phyloP scores from a whole-genome alignment of 2,329 filamentous ascomycete genomes.

The Talaromyces sp. region DNA sequence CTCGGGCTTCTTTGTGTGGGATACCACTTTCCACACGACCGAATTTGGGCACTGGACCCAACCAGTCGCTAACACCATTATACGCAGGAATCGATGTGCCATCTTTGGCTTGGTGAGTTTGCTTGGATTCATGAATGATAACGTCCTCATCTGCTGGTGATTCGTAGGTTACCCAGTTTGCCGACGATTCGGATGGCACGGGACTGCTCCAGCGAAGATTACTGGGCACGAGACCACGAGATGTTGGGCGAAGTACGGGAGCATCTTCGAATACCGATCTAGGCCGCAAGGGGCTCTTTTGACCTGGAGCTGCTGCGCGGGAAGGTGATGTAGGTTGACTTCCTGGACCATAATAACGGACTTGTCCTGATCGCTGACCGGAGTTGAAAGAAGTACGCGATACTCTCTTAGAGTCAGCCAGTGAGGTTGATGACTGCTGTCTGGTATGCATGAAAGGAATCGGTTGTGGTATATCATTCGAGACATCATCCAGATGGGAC shows the following conservation, averaged over 20 bases:
- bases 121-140: conserved; percentile 30
- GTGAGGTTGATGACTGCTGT: conserved; percentile 50
- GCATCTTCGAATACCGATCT: conserved; percentile 31
- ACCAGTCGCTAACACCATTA: conserved; percentile 34
- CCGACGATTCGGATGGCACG: conserved; percentile 30
- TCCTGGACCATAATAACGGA: conserved; percentile 25
- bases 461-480: conserved; percentile 45
- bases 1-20: conserved; percentile 34
- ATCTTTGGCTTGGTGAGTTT: conserved; percentile 31
- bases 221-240: conserved; percentile 24
- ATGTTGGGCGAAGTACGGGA: conserved; percentile 29
- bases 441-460: conserved; percentile 81
- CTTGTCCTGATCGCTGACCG: conserved; percentile 25
- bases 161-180: conserved; percentile 42
- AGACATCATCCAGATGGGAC: conserved; percentile 40
- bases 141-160: conserved; percentile 27
- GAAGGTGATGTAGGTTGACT: conserved; percentile 31
- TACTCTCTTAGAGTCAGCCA: conserved; percentile 35
- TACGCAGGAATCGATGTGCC: conserved; percentile 27
- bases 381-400: conserved; percentile 49
- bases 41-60: conserved; percentile 30
- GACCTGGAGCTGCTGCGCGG: conserved; percentile 27
- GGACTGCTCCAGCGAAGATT: conserved; percentile 35
- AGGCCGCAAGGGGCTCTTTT: conserved; percentile 30
- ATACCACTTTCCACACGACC: conserved; percentile 28